These are phyloP conservation scores for Trichomonascaceae sp. DNA, from an alignment of 1,139 yeast genomes.

Conservation along the genomic window DNA sequence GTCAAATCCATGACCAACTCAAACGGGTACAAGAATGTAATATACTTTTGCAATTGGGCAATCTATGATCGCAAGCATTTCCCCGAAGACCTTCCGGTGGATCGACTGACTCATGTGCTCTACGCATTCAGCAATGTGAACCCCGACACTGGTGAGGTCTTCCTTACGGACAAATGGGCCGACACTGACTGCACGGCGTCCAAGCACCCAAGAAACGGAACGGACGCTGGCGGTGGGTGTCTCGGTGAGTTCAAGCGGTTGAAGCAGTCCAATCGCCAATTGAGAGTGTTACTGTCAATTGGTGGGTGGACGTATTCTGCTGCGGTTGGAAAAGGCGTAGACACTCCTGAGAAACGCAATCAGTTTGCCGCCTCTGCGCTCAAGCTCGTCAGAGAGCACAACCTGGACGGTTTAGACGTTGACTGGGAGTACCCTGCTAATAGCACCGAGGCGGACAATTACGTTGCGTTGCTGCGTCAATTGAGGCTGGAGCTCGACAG, in stretches of 20 bases:
- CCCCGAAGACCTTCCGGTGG: constrained; percentile 53
- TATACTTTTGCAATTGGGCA: constrained; percentile 43
- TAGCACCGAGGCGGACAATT: constrained; percentile 32
- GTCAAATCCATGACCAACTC: background rate
- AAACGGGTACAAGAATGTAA: constrained; percentile 12
- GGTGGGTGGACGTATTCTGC: constrained; percentile 78
- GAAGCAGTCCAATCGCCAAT: constrained; percentile 34
- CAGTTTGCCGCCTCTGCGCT: constrained; percentile 41
- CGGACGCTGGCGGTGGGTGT: constrained; percentile 30
- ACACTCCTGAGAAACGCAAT: constrained; percentile 26
- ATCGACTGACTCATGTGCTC: constrained; percentile 49
- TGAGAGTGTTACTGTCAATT: constrained; percentile 57
- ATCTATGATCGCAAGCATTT: constrained; percentile 50
- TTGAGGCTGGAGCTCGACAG: constrained; percentile 33
- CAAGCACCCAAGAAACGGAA: constrained; percentile 1
- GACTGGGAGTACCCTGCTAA: constrained; percentile 87
- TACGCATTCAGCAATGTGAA: constrained; percentile 66
- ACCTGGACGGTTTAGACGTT: constrained; percentile 82
- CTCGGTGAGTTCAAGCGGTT: constrained; percentile 44
- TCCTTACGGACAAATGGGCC: constrained; percentile 54
- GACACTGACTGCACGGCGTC: constrained; percentile 31
- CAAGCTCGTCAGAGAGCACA: constrained; percentile 36
- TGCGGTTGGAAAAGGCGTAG: constrained; percentile 37
- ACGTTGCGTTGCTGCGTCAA: constrained; percentile 33
- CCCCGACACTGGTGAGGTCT: constrained; percentile 38